These are phyloP conservation scores for Macrolepiota dolichaula DNA, from an alignment of 768 basidiomycete species.

Conservation along the genomic window DNA sequence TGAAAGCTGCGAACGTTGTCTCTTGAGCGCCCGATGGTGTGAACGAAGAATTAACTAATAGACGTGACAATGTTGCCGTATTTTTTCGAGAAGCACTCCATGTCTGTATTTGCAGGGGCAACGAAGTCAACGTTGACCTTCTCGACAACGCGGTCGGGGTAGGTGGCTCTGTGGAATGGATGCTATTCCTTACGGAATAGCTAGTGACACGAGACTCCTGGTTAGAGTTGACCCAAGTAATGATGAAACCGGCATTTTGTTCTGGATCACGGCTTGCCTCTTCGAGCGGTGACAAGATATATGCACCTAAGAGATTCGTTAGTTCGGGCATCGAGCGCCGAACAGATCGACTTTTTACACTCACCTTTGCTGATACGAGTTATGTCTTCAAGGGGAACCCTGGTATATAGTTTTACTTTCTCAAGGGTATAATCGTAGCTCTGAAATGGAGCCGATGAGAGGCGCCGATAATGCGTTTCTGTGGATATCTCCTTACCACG, in stretches of 20 bases:
- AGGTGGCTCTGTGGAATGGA: conserved; percentile 26
- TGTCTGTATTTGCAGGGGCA: conserved; percentile 10
- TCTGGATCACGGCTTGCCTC: conserved; percentile 84
- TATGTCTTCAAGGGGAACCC: conserved; percentile 84
- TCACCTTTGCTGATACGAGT: conserved; percentile 74
- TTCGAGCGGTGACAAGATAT: conserved; percentile 91
- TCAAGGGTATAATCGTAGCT: conserved; percentile 93
- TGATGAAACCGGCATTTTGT: conserved; percentile 86
- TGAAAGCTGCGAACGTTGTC: conserved; percentile 69
- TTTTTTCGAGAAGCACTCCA: background rate
- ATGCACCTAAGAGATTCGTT: conserved; percentile 60
- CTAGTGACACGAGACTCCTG: conserved; percentile 78
- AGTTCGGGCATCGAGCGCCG: background rate
- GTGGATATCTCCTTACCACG: conserved; percentile 46
- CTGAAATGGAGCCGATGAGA: conserved; percentile 31
- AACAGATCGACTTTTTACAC: background rate
- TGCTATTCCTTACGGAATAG: conserved; percentile 79
- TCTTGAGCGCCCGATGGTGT: conserved; percentile 22
- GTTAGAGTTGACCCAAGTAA: conserved; percentile 73
- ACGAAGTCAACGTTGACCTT: conserved; percentile 15
- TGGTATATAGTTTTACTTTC: conserved; percentile 87
- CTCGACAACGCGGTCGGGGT: conserved; percentile 15
- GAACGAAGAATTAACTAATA: conserved; percentile 27
- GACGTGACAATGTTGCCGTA: conserved; percentile 27
- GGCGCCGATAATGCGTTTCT: background rate